These are phyloP conservation scores for Backusella australiensis DNA, from an alignment of 192 early-diverging fungal species.

Conservation along the genomic window DNA sequence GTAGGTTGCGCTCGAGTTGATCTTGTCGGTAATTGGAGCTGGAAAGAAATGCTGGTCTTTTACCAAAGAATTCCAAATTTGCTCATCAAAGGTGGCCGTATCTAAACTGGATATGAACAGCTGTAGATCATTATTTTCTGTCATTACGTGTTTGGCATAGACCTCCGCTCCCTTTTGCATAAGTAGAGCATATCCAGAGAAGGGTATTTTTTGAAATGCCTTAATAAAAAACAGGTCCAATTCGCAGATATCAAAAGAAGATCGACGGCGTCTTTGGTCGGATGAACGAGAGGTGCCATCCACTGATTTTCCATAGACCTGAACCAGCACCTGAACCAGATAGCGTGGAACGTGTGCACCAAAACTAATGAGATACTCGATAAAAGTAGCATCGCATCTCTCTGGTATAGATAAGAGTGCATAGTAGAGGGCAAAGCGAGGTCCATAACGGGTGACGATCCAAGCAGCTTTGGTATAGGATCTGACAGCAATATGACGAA, in stretches of 20 bases:
- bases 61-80: not conserved
- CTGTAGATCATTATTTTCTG: not conserved
- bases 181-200: not conserved
- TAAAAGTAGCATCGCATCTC: not conserved
- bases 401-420: constrained; percentile 3
- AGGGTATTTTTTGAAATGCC: not conserved
- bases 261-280: not conserved
- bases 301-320: not conserved
- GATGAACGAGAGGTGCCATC: not conserved
- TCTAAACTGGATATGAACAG: not conserved
- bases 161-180: not conserved
- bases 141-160: not conserved
- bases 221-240: not conserved
- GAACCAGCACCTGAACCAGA: constrained; percentile 13
- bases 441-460: constrained; percentile 8
- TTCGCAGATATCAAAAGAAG: not conserved
- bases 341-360: constrained; percentile 15
- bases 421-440: constrained; percentile 15
- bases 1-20: not conserved
- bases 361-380: constrained; percentile 6
- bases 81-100: not conserved
- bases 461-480: constrained; percentile 15
- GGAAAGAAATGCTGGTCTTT: not conserved
- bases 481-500: not conserved
- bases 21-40: not conserved